Evolutionary conservation across 2,329 filamentous ascomycete species (phyloP).

Genomic region (Exophiala spinifera): DNA sequence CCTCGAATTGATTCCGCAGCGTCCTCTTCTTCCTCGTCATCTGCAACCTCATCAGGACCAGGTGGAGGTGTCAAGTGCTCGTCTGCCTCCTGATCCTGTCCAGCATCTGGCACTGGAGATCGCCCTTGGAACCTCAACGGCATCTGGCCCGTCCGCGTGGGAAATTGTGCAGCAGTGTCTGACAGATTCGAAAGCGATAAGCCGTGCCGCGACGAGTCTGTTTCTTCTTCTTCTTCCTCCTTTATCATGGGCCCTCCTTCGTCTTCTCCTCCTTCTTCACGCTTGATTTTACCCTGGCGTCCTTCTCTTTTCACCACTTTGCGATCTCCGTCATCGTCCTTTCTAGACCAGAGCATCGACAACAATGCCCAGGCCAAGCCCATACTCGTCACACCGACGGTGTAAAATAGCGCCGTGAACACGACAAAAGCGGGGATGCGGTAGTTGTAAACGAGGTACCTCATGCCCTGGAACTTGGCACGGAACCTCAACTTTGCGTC

Average conservation of each 20-base stretch:
- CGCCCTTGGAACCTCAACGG: slow-evolving; percentile 30
- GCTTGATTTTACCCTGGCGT: slow-evolving; percentile 20
- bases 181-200: slow-evolving; percentile 12
- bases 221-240: slow-evolving; percentile 33
- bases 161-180: slow-evolving; percentile 18
- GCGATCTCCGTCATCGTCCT: slow-evolving; percentile 16
- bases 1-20: slow-evolving; percentile 24
- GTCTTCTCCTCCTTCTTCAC: slow-evolving; percentile 20
- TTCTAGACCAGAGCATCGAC: slow-evolving; percentile 35
- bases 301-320: slow-evolving; percentile 9
- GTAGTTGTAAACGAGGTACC: slow-evolving; percentile 82
- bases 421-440: slow-evolving; percentile 65
- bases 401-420: slow-evolving; percentile 73
- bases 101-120: neutral
- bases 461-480: slow-evolving; percentile 71
- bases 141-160: slow-evolving; percentile 8
- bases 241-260: too few relatives aligned
- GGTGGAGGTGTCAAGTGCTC: slow-evolving; percentile 10
- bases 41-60: slow-evolving; percentile 21
- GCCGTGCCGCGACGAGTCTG: slow-evolving; percentile 4
- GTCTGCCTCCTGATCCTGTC: neutral
- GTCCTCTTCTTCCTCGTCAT: slow-evolving; percentile 31
- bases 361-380: slow-evolving; percentile 59
- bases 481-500: slow-evolving; percentile 64
- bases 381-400: slow-evolving; percentile 66